Evolutionary conservation across 2,329 filamentous ascomycete genomes (phyloP).

Genomic region (Metarhizium guizhouense): DNA sequence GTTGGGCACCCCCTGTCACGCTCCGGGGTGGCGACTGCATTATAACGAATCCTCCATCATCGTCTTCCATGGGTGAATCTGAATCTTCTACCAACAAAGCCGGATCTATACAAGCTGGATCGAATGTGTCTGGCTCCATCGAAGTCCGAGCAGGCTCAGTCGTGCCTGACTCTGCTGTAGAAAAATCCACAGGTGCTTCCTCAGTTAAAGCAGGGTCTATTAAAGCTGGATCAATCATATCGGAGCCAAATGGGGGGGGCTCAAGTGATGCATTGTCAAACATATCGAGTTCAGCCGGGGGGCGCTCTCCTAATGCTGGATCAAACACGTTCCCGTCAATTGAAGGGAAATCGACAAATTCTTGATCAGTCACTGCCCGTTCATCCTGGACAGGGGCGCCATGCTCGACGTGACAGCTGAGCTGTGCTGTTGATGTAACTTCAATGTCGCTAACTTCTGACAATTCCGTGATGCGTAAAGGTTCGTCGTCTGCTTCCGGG

Average conservation of each 20-base stretch:
- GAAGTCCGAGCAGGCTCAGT: background rate
- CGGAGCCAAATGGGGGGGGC: background rate
- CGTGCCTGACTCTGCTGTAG: background rate
- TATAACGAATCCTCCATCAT: conserved; percentile 3
- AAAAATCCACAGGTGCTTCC: background rate
- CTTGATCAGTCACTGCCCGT: background rate
- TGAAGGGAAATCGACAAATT: background rate
- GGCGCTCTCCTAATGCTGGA: background rate
- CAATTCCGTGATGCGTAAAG: background rate
- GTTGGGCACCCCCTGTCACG: background rate
- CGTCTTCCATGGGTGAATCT: background rate
- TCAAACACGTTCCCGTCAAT: background rate
- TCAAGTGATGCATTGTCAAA: background rate
- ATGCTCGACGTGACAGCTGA: background rate
- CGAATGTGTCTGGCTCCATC: background rate
- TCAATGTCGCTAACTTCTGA: background rate
- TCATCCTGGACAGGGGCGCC: background rate
- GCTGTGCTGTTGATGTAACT: background rate
- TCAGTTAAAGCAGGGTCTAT: background rate
- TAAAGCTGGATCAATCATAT: background rate
- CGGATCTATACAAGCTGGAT: background rate
- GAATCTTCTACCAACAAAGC: background rate
- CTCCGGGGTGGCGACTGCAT: conserved; percentile 1
- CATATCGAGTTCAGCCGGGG: background rate
- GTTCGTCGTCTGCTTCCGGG: background rate